A percentile compares a stretch with the other conserved stretches of the same genome.
These are phyloP conservation scores for Metschnikowia lachancei DNA, from an alignment of 805 yeast genomes.

Conservation along the genomic window DNA sequence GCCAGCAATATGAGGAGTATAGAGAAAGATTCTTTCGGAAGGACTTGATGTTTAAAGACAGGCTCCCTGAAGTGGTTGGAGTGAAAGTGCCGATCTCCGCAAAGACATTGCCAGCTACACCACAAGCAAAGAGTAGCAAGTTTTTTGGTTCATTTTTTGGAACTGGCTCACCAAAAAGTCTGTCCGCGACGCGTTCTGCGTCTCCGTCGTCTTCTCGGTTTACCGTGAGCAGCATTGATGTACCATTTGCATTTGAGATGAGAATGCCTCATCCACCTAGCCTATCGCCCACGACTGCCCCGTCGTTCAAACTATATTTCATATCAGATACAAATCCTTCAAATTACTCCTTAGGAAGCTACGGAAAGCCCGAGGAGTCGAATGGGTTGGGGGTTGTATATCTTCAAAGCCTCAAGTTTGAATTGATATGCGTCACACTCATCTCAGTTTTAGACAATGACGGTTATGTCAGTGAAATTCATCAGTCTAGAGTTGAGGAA, in stretches of 20 bases:
- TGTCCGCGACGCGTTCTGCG: background rate
- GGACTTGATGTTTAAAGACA: conserved; percentile 35
- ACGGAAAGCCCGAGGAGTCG: conserved; percentile 37
- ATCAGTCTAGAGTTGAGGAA: conserved; percentile 27
- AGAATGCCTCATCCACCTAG: conserved; percentile 48
- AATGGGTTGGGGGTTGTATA: conserved; percentile 49
- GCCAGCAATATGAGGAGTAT: conserved; percentile 29
- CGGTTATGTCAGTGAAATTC: conserved; percentile 23
- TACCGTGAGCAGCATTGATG: conserved; percentile 21
- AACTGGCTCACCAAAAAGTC: conserved; percentile 1
- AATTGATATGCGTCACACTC: conserved; percentile 28
- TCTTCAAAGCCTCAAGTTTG: conserved; percentile 40
- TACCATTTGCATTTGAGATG: conserved; percentile 46
- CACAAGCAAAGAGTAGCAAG: conserved; percentile 9
- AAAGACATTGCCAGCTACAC: conserved; percentile 10
- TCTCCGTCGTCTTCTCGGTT: conserved; percentile 3
- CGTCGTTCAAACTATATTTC: conserved; percentile 34
- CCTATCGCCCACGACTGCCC: conserved; percentile 43
- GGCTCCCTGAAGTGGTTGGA: conserved; percentile 19
- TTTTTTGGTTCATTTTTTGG: conserved; percentile 14
- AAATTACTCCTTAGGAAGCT: conserved; percentile 28
- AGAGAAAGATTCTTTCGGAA: conserved; percentile 46
- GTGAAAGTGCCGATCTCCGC: conserved; percentile 3
- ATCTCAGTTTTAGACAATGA: conserved; percentile 24
- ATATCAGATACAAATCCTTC: conserved; percentile 31